phyloP scores from a whole-genome alignment of 495 filamentous ascomycete genomes.

The Penicillium lividum region DNA sequence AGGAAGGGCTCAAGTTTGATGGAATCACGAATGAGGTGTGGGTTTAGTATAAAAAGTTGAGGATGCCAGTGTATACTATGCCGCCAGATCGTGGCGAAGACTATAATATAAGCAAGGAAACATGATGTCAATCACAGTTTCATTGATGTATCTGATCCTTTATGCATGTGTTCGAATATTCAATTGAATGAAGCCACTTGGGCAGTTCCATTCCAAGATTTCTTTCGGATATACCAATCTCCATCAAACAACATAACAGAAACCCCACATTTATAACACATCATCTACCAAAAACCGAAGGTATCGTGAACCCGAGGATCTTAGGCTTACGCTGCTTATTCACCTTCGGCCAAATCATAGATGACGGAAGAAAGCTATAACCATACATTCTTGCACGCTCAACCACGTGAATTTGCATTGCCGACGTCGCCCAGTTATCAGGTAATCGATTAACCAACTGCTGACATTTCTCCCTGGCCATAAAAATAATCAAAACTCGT shows the following conservation, averaged over 20 bases:
- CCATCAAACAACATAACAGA: not conserved
- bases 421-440: not conserved
- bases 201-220: too few relatives aligned
- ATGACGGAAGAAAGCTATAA: not conserved
- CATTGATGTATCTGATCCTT: too few relatives aligned
- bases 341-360: not conserved
- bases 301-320: not conserved
- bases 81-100: not conserved
- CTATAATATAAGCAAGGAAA: not conserved
- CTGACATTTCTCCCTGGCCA: slow-evolving; percentile 1
- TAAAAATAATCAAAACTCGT: not conserved
- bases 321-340: not conserved
- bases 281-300: not conserved
- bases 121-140: too few relatives aligned
- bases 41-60: slow-evolving; percentile 18
- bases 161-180: too few relatives aligned
- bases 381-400: not conserved
- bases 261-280: not conserved
- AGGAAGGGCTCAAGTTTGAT: slow-evolving; percentile 40
- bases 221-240: not conserved
- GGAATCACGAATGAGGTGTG: slow-evolving; percentile 33
- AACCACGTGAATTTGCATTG: too few relatives aligned
- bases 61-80: not conserved
- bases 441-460: not conserved
- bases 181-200: too few relatives aligned